Evolutionary conservation across 495 filamentous ascomycete genomes (phyloP).

Genomic region (Arthonia radiata): DNA sequence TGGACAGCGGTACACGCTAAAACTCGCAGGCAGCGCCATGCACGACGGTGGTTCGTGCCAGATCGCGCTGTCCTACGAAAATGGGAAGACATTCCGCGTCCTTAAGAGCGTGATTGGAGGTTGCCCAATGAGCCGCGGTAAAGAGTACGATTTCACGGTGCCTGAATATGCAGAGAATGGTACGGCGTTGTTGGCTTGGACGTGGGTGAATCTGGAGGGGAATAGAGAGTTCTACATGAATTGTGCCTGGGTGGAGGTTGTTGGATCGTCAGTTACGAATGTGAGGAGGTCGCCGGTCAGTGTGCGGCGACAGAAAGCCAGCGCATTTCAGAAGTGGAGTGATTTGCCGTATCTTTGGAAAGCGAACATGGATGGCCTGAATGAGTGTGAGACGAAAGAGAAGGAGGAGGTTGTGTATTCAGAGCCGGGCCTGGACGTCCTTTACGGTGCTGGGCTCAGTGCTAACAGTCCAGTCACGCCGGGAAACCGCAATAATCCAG

Average conservation of each 20-base stretch:
- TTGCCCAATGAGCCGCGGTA: constrained; percentile 23
- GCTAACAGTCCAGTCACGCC: too few relatives aligned
- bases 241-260: constrained; percentile 33
- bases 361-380: constrained; percentile 26
- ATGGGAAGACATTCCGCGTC: constrained; percentile 33
- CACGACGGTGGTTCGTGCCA: constrained; percentile 47
- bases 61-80: constrained; percentile 34
- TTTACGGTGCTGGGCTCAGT: too few relatives aligned
- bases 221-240: constrained; percentile 50
- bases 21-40: constrained; percentile 26
- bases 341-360: constrained; percentile 30
- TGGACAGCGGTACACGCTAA: constrained; percentile 31
- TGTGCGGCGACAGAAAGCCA: constrained; percentile 2
- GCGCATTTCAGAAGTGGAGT: constrained; percentile 17
- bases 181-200: constrained; percentile 34
- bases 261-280: too few relatives aligned
- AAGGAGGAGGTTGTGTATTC: constrained; percentile 37
- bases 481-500: too few relatives aligned
- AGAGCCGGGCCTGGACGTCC: constrained; percentile 44
- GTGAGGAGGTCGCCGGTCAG: constrained; percentile 12
- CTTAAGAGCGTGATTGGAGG: constrained; percentile 38
- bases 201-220: constrained; percentile 35
- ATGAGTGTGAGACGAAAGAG: constrained; percentile 25
- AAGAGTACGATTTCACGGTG: constrained; percentile 34
- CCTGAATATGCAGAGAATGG: constrained; percentile 34